Evolutionary conservation across 495 filamentous ascomycete species (phyloP), one percentile per base, ranked within the genome.

Genomic region (Cercophora sp.): DNA sequence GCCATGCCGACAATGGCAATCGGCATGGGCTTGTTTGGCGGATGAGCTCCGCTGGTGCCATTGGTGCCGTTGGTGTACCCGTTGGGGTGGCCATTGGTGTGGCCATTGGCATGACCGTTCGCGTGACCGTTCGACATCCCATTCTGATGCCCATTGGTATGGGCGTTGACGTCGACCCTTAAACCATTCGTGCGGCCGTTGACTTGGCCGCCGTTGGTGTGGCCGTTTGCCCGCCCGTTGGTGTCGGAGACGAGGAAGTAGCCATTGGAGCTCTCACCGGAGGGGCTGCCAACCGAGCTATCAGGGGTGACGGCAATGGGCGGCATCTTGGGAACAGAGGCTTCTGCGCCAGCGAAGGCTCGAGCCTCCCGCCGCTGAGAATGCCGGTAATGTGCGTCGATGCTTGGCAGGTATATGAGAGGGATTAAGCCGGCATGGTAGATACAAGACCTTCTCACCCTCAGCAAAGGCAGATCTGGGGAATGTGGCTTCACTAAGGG

Each of bases 1-100:
- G 79, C 71, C 64, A 81, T 64, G 24, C 80, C 80, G n/a, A 83
- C 69, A 35, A 83, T 70, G 31, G 80, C 80, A 37, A 83, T 76
- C 15, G 80, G 78, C 60, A 62, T 64, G 5, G 25, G 18, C 58
- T 69, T 70, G 23, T 55, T 34, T 11, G 51, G 18, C 19, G 47
- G 31, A 24, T 61, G 37, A 27, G 59, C 62, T 16, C 55, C 56
- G 36, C 34, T 13, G 25, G 65, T 25, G 4, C 55, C 58, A 23
- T 61, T 53, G 32, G 54, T 34, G 20, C 50, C 58, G 44, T 62
- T 65, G 45, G 52, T 22, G 39, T 50, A 50, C 46, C 59, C 59
- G 50, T 62, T 61, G 42, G 55, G 58, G 47, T 67, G 59, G 2
- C 70, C 66, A 37, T 73, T 72, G 34, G 65, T 57, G 36, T 67